These are phyloP conservation scores for Boechera divaricarpa DNA, from an alignment of 345 rosid species.

Conservation along the genomic window DNA sequence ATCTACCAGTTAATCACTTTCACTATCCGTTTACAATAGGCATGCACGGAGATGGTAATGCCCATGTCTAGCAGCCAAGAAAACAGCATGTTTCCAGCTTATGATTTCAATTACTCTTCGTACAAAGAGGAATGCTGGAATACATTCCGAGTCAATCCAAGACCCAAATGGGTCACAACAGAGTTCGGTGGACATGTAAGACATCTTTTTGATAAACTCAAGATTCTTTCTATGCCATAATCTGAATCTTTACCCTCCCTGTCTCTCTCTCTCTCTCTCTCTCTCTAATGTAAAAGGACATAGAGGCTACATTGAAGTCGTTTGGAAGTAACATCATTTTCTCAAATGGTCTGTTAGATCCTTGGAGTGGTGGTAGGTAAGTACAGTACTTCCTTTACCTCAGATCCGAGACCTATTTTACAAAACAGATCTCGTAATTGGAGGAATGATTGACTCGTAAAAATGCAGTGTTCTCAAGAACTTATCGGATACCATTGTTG, in stretches of 20 bases:
- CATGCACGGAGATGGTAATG: slow-evolving; percentile 96
- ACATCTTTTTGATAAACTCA: slow-evolving; percentile 23
- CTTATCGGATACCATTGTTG: slow-evolving; percentile 73
- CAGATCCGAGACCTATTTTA: neutral
- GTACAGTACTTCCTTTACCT: slow-evolving; percentile 27
- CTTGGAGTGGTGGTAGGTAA: slow-evolving; percentile 98
- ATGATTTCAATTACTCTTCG: slow-evolving; percentile 66
- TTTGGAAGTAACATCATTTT: slow-evolving; percentile 95
- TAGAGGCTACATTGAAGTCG: slow-evolving; percentile 60
- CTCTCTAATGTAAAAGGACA: slow-evolving; percentile 57
- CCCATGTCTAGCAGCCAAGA: slow-evolving; percentile 76
- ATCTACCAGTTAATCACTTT: neutral
- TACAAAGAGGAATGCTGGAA: slow-evolving; percentile 70
- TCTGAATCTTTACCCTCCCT: slow-evolving; percentile 19
- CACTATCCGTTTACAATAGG: slow-evolving; percentile 49
- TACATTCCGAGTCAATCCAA: slow-evolving; percentile 65
- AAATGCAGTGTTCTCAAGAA: slow-evolving; percentile 77
- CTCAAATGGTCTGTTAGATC: slow-evolving; percentile 93
- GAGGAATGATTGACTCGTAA: slow-evolving; percentile 32
- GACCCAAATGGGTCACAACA: slow-evolving; percentile 84
- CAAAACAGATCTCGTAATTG: neutral
- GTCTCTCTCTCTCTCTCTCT: neutral
- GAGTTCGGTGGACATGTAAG: slow-evolving; percentile 93
- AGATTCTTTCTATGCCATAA: neutral
- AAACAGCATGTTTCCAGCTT: slow-evolving; percentile 72